phyloP scores from a whole-genome alignment of 2,329 filamentous ascomycete species.

The Aspergillus tubingensis region DNA sequence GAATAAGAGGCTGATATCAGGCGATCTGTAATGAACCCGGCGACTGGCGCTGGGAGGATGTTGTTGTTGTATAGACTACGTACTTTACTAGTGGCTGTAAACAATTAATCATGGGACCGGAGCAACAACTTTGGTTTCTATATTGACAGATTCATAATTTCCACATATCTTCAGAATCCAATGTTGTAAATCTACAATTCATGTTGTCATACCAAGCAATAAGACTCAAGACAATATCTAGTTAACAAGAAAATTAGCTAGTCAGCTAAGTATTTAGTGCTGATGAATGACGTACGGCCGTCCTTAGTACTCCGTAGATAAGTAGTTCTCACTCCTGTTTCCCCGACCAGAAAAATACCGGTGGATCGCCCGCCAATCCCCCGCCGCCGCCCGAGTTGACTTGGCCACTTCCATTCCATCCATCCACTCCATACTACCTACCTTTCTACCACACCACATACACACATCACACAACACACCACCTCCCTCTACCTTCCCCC shows the following conservation, averaged over 20 bases:
- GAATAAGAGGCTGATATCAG: slow-evolving; percentile 9
- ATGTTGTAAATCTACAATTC: too few relatives aligned
- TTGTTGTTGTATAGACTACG: not conserved
- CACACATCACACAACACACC: too few relatives aligned
- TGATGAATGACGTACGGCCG: slow-evolving; percentile 3
- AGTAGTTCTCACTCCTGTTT: too few relatives aligned
- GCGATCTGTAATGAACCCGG: not conserved
- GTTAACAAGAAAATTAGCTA: too few relatives aligned
- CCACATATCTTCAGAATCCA: too few relatives aligned
- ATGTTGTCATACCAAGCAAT: too few relatives aligned
- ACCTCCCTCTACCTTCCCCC: not conserved
- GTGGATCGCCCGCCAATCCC: slow-evolving; percentile 1
- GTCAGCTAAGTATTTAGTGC: not conserved
- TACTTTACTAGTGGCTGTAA: not conserved
- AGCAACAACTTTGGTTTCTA: not conserved
- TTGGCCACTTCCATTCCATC: not conserved
- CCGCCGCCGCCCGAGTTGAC: not conserved
- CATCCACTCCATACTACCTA: not conserved
- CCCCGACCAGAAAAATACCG: not conserved
- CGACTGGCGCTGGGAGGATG: not conserved
- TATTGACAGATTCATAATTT: not conserved
- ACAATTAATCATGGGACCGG: not conserved
- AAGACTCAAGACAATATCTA: too few relatives aligned
- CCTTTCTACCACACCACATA: too few relatives aligned
- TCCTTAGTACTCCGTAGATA: too few relatives aligned